Conservation (phyloP, 2,329 filamentous ascomycete genomes). For the Chaetomium sp. region DNA sequence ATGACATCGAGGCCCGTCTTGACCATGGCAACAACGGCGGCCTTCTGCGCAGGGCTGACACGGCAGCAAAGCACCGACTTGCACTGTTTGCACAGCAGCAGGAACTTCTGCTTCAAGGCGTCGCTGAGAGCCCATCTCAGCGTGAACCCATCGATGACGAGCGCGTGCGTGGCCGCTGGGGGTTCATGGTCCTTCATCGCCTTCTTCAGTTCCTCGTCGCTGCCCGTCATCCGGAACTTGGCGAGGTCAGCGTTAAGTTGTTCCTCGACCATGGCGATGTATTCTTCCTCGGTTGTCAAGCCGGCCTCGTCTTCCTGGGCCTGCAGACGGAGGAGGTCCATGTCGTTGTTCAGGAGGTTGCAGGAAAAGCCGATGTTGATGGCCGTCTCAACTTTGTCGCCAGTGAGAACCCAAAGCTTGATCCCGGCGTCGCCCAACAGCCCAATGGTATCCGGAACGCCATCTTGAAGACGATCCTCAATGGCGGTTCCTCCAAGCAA, state of each 20-base stretch:
- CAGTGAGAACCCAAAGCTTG: conserved; percentile 96
- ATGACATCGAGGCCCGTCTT: conserved; percentile 93
- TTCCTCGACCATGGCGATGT: conserved; percentile 54
- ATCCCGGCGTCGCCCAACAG: conserved; percentile 89
- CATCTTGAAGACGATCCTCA: conserved; percentile 93
- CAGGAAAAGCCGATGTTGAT: conserved; percentile 99
- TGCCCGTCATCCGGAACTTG: conserved; percentile 72
- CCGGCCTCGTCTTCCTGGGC: conserved; percentile 65
- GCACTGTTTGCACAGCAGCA: conserved; percentile 94
- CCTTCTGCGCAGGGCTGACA: conserved; percentile 95
- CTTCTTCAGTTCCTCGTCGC: conserved; percentile 72
- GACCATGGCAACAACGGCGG: conserved; percentile 92
- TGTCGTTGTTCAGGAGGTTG: conserved; percentile 93
- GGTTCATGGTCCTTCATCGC: conserved; percentile 81
- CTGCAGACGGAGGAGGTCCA: conserved; percentile 91
- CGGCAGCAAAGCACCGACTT: conserved; percentile 94
- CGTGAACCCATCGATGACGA: conserved; percentile 92
- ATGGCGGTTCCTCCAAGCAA: conserved; percentile 93
- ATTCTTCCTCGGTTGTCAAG: conserved; percentile 39
- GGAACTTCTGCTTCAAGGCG: conserved; percentile 78
- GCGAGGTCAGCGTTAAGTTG: conserved; percentile 69
- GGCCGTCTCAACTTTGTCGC: conserved; percentile 97
- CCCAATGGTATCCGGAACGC: conserved; percentile 91
- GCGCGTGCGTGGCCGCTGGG: conserved; percentile 78
- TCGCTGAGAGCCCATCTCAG: conserved; percentile 83